Evolutionary conservation across 805 yeast genomes (phyloP), one percentile per base, ranked within the genome.

Genomic region (Lachancea cidri): DNA sequence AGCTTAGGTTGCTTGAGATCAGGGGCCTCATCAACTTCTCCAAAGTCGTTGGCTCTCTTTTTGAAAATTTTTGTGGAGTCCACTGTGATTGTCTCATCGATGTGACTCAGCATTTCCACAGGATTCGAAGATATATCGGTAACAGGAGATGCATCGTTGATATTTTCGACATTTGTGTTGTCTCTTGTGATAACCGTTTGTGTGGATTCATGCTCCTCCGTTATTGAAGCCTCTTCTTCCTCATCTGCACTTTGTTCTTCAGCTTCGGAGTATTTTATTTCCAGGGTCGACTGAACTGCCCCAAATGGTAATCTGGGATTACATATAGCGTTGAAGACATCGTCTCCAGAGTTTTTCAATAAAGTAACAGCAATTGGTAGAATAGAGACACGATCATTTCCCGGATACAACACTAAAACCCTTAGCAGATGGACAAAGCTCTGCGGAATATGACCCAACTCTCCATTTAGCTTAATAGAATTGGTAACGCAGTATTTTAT

Each of bases 231-330:
- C n/a, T n/a, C n/a, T n/a, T 19, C 14, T 3, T 35, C 38, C 11
- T 3, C 14, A 18, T 9, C 4, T 8, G 2, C 17, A 4, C 7
- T 11, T 19, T 35, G 17, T 15, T 24, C 24, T 25, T 33, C 37
- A 11, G 17, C 27, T 17, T 20, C 29, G 9, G 11, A 22, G 27
- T 7, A 7, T 11, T 22, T 7, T 7, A 11, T 22, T 22, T 22
- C 27, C 53, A 47, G 29, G 46, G 60, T 47, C 27, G 52, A 52
- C 34, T 62, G 55, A 29, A 64, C 43, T 20, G 57, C 46, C 15
- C 60, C 53, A 47, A 61, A 70, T 3, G 96, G 95, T 50, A 86
- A 75, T 53, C 93, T 70, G 32, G 96, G 95, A 52, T 83, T 83
- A 40, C 77, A 72, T 50, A 86, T 68, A 1, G 83, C 68, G 53